Base-by-base conservation (phyloP, 106 monocot genomes). In the Allium sativum region DNA sequence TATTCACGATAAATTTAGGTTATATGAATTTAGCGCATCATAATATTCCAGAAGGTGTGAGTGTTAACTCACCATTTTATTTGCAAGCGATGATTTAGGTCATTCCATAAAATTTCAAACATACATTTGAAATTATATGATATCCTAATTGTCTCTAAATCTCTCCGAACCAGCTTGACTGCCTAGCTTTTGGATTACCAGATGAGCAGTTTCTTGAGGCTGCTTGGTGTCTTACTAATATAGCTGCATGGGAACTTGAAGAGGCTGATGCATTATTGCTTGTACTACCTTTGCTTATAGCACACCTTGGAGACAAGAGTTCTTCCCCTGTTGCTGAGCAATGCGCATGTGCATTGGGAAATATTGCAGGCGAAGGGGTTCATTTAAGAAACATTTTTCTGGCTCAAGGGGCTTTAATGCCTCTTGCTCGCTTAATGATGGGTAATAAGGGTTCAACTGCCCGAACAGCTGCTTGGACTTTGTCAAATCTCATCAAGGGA, bases 401-500 rank as follows among this genome's bases (percentile, higher is more conserved):
- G 44, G 81, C 87, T 58, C 96, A 91, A 74, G 91, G 87, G 63
- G 84, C 77, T 72, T 75, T 98, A 48, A 72, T 76, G 41, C 96
- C 90, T 20, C 87, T 98, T 65, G 79, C 82, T 60, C 78, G 96
- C 31, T 72, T 98, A 77, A 79, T 98, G 76, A 42, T 87, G 53
- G 84, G 87, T 53, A 75, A 78, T 65, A 91, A 85, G 58, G 81
- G 76, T 62, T 87, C 96, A 15, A 82, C 77, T 18, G 75, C 96
- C 50, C 81, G 81, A 71, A 98, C 91, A 61, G 79, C 87, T 69
- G 81, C 96, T 76, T 98, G 96, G 96, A 82, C 82, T 40, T 21
- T 98, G 62, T 98, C 96, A 74, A 98, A 98, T 80, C 76, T 98
- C 46, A 98, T 98, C 62, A 98, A 98, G 91, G 96, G 96, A 69